phyloP scores from a whole-genome alignment of 331 rosid genomes.

The Stylosanthes scabra region DNA sequence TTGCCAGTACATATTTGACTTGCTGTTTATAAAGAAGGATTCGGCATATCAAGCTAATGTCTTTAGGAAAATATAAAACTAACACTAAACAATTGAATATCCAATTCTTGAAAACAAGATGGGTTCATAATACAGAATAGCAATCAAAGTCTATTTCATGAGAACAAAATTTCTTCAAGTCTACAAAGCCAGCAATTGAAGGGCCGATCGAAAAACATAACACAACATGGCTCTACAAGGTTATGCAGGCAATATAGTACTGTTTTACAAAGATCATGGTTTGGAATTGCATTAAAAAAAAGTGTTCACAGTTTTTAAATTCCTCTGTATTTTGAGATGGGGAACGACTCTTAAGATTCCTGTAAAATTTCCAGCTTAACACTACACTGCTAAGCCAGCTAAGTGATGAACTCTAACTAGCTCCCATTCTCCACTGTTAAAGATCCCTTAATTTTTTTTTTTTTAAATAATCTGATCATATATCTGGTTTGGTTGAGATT shows the following conservation, averaged over 20 bases:
- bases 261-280: not conserved
- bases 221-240: conserved; percentile 1
- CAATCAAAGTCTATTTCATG: not conserved
- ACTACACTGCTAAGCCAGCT: not conserved
- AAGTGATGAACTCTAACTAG: not conserved
- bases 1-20: too few species aligned
- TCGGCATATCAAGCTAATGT: too few species aligned
- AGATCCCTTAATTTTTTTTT: conserved; percentile 4
- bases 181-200: too few species aligned
- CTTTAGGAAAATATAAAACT: too few species aligned
- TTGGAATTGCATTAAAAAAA: conserved; percentile 1
- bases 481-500: conserved; percentile 68
- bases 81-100: too few species aligned
- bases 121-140: not conserved
- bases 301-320: not conserved
- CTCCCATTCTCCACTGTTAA: conserved; percentile 27
- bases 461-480: conserved; percentile 13
- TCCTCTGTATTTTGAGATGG: not conserved
- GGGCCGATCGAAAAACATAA: not conserved
- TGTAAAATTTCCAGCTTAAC: not conserved
- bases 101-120: not conserved
- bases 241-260: not conserved
- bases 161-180: not conserved
- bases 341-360: not conserved
- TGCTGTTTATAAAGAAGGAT: too few species aligned